Percentiles rank a stretch among this genome's conserved stretches.
Evolutionary conservation across 306 rosid genomes (phyloP).

Genomic region (Cicer cuneatum): DNA sequence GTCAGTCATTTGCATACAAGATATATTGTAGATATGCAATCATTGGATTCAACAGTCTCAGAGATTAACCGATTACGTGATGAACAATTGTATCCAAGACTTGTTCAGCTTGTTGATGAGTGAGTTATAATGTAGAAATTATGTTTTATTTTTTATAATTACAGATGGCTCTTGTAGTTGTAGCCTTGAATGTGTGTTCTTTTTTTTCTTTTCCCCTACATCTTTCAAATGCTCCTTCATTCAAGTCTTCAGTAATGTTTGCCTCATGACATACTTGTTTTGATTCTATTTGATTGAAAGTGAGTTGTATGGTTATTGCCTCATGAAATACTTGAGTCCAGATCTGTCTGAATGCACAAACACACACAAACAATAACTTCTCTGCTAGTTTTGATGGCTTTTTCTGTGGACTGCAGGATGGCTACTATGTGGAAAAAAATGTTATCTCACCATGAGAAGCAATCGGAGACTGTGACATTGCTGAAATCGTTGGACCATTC

Average conservation of each 20-base stretch:
- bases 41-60: slow-evolving; percentile 95
- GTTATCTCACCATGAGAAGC: slow-evolving; percentile 63
- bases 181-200: slow-evolving; percentile 8
- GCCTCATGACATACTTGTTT: slow-evolving; percentile 16
- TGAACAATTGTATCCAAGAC: slow-evolving; percentile 80
- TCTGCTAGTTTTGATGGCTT: slow-evolving; percentile 29
- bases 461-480: slow-evolving; percentile 48
- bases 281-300: slow-evolving; percentile 12
- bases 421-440: slow-evolving; percentile 80
- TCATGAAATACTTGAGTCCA: not conserved
- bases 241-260: slow-evolving; percentile 23
- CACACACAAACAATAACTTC: slow-evolving; percentile 15
- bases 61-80: slow-evolving; percentile 94
- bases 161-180: slow-evolving; percentile 7
- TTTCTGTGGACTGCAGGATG: slow-evolving; percentile 67
- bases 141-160: not conserved
- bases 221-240: slow-evolving; percentile 22
- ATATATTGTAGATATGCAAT: slow-evolving; percentile 98
- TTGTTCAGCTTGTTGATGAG: slow-evolving; percentile 87
- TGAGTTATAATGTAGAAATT: slow-evolving; percentile 56
- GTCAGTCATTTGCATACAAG: slow-evolving; percentile 96
- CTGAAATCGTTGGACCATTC: slow-evolving; percentile 63
- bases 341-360: not conserved
- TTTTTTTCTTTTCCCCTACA: not conserved
- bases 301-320: slow-evolving; percentile 23